phyloP scores from a whole-genome alignment of 176 grass and related monocot genomes.

The Avena atlantica region DNA sequence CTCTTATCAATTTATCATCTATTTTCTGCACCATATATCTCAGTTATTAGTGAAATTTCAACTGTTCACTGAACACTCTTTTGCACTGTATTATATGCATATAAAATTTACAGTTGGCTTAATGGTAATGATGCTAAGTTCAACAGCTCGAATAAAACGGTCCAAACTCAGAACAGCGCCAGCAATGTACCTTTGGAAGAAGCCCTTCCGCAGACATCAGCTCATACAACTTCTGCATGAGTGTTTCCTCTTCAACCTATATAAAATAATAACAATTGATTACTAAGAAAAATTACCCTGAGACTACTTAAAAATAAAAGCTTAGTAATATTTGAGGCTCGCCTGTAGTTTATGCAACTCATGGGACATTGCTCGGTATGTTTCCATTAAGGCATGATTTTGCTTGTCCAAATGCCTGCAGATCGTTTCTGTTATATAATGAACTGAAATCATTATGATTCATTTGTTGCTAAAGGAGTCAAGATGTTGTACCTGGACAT shows the following conservation, averaged over 20 bases:
- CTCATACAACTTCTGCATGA: conserved; percentile 82
- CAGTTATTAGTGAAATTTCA: conserved; percentile 27
- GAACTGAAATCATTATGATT: background rate
- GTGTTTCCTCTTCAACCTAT: conserved; percentile 90
- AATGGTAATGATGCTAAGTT: conserved; percentile 15
- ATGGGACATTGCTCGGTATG: conserved; percentile 72
- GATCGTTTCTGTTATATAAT: conserved; percentile 32
- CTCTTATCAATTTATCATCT: background rate
- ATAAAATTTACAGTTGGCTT: background rate
- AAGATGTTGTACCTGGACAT: conserved; percentile 58
- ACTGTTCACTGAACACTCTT: background rate
- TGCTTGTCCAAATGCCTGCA: conserved; percentile 87
- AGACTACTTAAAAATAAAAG: conserved; percentile 18
- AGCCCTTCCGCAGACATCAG: conserved; percentile 69
- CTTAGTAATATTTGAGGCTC: background rate
- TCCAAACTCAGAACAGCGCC: background rate
- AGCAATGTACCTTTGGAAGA: conserved; percentile 67
- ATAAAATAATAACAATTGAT: conserved; percentile 27
- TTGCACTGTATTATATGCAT: background rate
- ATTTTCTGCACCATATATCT: background rate
- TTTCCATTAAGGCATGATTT: conserved; percentile 66
- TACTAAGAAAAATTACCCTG: conserved; percentile 14
- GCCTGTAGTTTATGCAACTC: conserved; percentile 82
- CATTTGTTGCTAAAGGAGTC: background rate
- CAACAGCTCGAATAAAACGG: conserved; percentile 7